A percentile compares a stretch with the other conserved stretches of the same genome.
Evolutionary conservation across 108 stramenopile genomes (phyloP).

Genomic region (Cyclotella sp.): DNA sequence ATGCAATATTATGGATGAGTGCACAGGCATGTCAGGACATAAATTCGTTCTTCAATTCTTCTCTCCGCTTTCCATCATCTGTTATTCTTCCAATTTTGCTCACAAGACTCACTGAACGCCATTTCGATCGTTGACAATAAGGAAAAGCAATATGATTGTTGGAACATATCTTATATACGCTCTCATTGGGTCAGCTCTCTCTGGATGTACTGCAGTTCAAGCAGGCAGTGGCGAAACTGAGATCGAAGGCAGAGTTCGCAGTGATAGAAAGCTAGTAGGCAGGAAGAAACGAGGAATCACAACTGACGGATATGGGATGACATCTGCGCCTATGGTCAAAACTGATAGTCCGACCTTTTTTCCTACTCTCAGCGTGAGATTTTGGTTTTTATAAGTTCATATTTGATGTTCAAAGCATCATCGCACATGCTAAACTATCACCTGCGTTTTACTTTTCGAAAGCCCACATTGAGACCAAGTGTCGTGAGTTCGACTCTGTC

Average conservation of each 20-base stretch:
- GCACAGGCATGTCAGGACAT: too few species aligned
- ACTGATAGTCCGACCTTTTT: neutral
- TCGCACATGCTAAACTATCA: too few species aligned
- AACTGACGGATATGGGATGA: neutral
- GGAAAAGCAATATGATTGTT: neutral
- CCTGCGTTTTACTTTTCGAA: too few species aligned
- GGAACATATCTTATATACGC: conserved; percentile 8
- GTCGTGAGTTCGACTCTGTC: neutral
- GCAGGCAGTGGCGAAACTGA: neutral
- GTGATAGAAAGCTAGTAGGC: conserved; percentile 2
- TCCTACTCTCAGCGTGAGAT: neutral
- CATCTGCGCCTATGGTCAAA: neutral
- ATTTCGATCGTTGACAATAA: too few species aligned
- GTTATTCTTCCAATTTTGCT: too few species aligned
- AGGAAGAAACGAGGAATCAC: neutral
- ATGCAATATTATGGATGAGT: too few species aligned
- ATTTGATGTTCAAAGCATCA: too few species aligned
- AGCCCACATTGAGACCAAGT: neutral
- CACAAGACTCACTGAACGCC: too few species aligned
- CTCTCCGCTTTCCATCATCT: too few species aligned
- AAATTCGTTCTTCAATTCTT: too few species aligned
- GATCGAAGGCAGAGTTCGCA: too few species aligned
- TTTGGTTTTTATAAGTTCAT: too few species aligned
- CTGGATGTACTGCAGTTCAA: neutral
- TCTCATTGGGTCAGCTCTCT: conserved; percentile 6